Evolutionary conservation across 192 early-diverging fungal genomes (phyloP), one percentile per base, ranked within the genome.

Genomic region (Mortierella claussenii): DNA sequence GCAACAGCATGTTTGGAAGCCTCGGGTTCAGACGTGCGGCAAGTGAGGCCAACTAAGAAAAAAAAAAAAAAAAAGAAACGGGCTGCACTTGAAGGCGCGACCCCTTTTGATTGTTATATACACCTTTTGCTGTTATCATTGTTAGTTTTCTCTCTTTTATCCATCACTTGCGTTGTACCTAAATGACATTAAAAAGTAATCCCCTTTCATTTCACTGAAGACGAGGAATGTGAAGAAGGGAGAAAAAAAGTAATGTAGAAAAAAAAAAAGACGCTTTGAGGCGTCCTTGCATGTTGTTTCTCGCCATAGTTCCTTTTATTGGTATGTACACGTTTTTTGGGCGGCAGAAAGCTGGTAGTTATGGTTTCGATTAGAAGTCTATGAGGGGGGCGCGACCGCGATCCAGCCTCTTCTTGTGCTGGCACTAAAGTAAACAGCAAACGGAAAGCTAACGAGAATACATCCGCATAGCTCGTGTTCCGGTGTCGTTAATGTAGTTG

Each of bases 1-100:
- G 71, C 1, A 66, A 60, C 44, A 75, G 63, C 51, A 60, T 75
- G 63, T 75, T 75, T 55, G 69, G 69, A 23, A 47, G 60, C 2
- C 60, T 75, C 24, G 58, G 71, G 10, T 75, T 75, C 71, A 62
- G 62, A 32, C 71, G 71, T 23, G 54, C 71, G 17, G 27, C 37
- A 2, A 36, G 32, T 21, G 32, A 49, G 32, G 7, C 59, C 13
- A 32, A 10, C 18, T 52, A 34, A 36, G 18, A 30, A 53, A 55
- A 55, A 55, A 55, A 55, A 55, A 55, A 55, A 55, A 37, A 40
- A 37, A 40, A 37, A 27, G 26, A 44, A 27, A 27, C 20, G 6
- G 15, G 44, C 2, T 11, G 8, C 20, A 18, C 10, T 58, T 21
- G 4, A 40, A 40, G 8, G 13, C 13, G 13, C 13, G 13, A 10